Percentiles rank a stretch among this genome's conserved stretches.
phyloP scores from a whole-genome alignment of 208 protist species.

The Wallacemonas collosoma region DNA sequence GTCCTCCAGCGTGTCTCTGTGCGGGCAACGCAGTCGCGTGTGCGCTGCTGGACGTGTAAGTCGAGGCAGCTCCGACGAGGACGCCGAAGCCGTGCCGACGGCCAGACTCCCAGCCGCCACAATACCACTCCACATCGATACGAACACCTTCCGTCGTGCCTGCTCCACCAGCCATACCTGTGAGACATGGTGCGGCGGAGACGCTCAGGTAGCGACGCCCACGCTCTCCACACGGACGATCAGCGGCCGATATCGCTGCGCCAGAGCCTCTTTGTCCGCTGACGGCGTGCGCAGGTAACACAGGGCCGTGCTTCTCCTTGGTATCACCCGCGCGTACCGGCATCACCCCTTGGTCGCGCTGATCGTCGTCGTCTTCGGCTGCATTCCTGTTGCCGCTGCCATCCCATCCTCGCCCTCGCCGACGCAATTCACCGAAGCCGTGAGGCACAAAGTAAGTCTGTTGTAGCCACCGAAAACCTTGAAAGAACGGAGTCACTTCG shows the following conservation, averaged over 20 bases:
- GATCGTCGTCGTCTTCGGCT: not conserved
- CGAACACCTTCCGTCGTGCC: slow-evolving; percentile 15
- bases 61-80: slow-evolving; percentile 26
- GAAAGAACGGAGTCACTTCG: not conserved
- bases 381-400: not conserved
- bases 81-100: slow-evolving; percentile 66
- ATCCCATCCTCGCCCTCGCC: not conserved
- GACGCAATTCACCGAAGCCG: slow-evolving; percentile 37
- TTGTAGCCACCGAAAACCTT: slow-evolving; percentile 30
- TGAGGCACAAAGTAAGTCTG: slow-evolving; percentile 28
- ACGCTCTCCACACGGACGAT: no score
- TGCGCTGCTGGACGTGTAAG: not conserved
- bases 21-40: no score
- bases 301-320: no score
- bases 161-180: not conserved
- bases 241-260: no score
- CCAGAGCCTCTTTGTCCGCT: no score
- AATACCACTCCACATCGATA: slow-evolving; percentile 34
- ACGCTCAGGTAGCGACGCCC: not conserved
- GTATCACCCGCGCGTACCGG: no score
- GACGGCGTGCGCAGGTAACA: no score
- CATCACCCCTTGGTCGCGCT: not conserved
- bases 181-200: not conserved
- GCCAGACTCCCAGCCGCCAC: slow-evolving; percentile 56
- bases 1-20: not conserved